phyloP scores from a whole-genome alignment of 192 early-diverging fungal species.

The Pilaira anomala region DNA sequence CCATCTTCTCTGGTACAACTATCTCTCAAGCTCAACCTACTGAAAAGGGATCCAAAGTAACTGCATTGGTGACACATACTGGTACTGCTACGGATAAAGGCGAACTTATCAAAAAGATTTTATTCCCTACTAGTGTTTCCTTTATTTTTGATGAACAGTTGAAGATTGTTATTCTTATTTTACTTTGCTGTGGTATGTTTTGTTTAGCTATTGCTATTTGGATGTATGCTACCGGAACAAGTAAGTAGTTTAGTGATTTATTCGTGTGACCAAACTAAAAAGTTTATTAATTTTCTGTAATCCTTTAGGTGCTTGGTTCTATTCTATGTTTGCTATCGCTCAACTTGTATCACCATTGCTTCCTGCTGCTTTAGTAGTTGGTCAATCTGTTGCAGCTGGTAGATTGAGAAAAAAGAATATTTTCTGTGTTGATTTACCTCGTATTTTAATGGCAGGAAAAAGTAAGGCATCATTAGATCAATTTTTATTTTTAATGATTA shows the following conservation, averaged over 20 bases:
- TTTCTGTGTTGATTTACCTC: slow-evolving; percentile 64
- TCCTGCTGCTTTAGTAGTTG: slow-evolving; percentile 67
- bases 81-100: slow-evolving; percentile 62
- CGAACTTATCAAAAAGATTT: slow-evolving; percentile 63
- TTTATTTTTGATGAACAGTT: slow-evolving; percentile 73
- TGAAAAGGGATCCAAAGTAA: slow-evolving; percentile 21
- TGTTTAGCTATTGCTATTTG: slow-evolving; percentile 42
- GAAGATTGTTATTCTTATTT: slow-evolving; percentile 60
- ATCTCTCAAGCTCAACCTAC: slow-evolving; percentile 50
- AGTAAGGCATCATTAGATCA: background rate
- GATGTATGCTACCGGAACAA: slow-evolving; percentile 37
- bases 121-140: slow-evolving; percentile 59
- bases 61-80: slow-evolving; percentile 56
- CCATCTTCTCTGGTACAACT: slow-evolving; percentile 56
- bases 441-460: slow-evolving; percentile 69
- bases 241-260: background rate
- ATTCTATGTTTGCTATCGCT: slow-evolving; percentile 65
- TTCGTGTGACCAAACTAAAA: too few species aligned
- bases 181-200: slow-evolving; percentile 58
- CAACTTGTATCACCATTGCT: slow-evolving; percentile 64
- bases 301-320: slow-evolving; percentile 51
- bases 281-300: too few species aligned
- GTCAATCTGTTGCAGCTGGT: slow-evolving; percentile 62
- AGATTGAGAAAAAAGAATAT: slow-evolving; percentile 55
- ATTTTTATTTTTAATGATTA: slow-evolving; percentile 1